phyloP scores from a whole-genome alignment of 2,329 filamentous ascomycete species.

The Trichoderma oligosporum region DNA sequence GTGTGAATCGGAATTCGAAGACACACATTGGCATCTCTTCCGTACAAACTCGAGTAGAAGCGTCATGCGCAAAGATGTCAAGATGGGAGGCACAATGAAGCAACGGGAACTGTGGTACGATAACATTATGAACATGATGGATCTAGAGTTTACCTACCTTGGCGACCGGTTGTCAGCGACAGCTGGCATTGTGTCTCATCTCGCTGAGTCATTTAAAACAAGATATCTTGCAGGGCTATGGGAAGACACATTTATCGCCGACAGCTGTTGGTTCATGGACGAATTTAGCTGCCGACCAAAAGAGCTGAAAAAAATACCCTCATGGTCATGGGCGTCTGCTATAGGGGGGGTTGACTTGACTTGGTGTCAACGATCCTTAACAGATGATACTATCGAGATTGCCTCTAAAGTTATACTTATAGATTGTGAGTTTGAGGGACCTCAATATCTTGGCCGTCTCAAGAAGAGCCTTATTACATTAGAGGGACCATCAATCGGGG shows the following conservation, averaged over 20 bases:
- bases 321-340: slow-evolving; percentile 24
- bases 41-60: slow-evolving; percentile 16
- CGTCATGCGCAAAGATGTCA: slow-evolving; percentile 12
- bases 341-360: slow-evolving; percentile 17
- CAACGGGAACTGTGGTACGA: slow-evolving; percentile 20
- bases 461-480: slow-evolving; percentile 12
- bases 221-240: slow-evolving; percentile 21
- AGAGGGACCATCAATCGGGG: neutral
- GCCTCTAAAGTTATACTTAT: slow-evolving; percentile 5
- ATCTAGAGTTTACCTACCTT: slow-evolving; percentile 21
- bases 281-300: slow-evolving; percentile 16
- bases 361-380: slow-evolving; percentile 19
- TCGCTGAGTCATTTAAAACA: slow-evolving; percentile 10
- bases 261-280: slow-evolving; percentile 21
- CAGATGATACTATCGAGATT: slow-evolving; percentile 1
- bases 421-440: slow-evolving; percentile 20
- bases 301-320: slow-evolving; percentile 18
- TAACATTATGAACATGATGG: slow-evolving; percentile 22
- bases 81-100: neutral
- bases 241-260: slow-evolving; percentile 19
- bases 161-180: slow-evolving; percentile 20
- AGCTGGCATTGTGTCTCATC: slow-evolving; percentile 16
- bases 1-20: slow-evolving; percentile 16
- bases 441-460: slow-evolving; percentile 16
- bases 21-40: neutral